Evolutionary conservation across 1,284 basidiomycete species (phyloP), one percentile per base, ranked within the genome.

Genomic region (Ganoderma lingzhi): DNA sequence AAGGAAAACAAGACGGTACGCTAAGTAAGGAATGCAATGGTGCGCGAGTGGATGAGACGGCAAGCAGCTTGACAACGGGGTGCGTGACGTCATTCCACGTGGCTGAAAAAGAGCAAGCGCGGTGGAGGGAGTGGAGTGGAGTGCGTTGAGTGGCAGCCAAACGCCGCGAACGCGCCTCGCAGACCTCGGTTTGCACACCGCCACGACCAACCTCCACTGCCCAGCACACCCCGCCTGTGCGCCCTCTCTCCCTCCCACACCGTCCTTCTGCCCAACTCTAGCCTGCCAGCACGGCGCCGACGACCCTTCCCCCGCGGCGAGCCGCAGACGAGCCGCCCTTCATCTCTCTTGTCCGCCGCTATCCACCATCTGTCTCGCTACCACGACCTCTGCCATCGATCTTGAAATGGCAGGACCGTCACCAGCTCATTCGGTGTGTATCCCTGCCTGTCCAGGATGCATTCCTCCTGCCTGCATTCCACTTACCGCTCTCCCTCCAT

Each of bases 391-490:
- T 65, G 30, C 65, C 45, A 69, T 69, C 69, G 67, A 65, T 66
- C 67, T 66, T 64, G 42, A 67, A 62, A 73, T 73, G 72, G 70
- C 67, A 68, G 68, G 58, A 45, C 69, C 66, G 39, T 32, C 69
- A 23, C 32, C 65, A 59, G 66, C 55, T 44, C 58, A 44, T 51
- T 60, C 62, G 39, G 39, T 61, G 37, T 12, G 58, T 56, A 15
- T 37, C 55, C 17, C 53, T 55, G 14, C 2, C 6, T 1, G 6
- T 14, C 23, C 39, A 30, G 3, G 5, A 10, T 42, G 14, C 39
- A 61, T 44, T 41, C 39, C 39, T 30, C 23, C 17, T 42, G 39
- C 10, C 59, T 17, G 39, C 39, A 5, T 14, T 30, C 39, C 14
- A 12, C 35, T 61, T 23, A 23, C 39, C 23, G 23, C 37, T 12